A percentile compares a stretch with the other conserved stretches of the same genome.
These are phyloP conservation scores for Capsicum baccatum DNA, from an alignment of 257 asterid genomes.

Conservation along the genomic window DNA sequence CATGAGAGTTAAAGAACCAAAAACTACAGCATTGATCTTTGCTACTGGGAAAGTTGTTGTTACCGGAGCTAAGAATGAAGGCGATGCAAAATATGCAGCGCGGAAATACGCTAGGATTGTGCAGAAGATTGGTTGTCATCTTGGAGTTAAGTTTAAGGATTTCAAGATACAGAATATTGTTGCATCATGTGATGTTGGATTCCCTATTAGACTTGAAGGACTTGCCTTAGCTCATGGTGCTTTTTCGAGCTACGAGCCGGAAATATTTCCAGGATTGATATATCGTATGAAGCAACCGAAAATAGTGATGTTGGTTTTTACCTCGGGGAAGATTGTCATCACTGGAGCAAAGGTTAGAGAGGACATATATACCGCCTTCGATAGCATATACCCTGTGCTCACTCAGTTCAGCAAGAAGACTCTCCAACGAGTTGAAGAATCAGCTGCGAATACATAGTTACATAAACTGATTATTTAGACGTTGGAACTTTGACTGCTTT, in stretches of 20 bases:
- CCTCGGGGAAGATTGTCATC: slow-evolving; percentile 38
- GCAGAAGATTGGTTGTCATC: not conserved
- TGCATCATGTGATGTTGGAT: slow-evolving; percentile 46
- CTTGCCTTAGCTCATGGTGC: slow-evolving; percentile 44
- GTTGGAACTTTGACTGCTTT: too few species aligned
- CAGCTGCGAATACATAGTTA: too few species aligned
- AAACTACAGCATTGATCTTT: slow-evolving; percentile 53
- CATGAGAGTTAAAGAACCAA: slow-evolving; percentile 76
- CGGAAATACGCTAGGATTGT: not conserved
- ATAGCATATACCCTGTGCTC: slow-evolving; percentile 37
- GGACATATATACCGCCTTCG: slow-evolving; percentile 30
- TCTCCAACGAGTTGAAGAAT: not conserved
- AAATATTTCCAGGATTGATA: slow-evolving; percentile 35
- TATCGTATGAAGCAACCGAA: slow-evolving; percentile 37
- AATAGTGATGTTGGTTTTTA: slow-evolving; percentile 31
- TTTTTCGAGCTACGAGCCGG: slow-evolving; percentile 42
- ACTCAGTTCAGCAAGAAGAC: slow-evolving; percentile 27
- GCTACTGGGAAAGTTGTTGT: too few species aligned
- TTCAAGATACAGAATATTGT: slow-evolving; percentile 50
- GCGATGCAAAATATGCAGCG: not conserved
- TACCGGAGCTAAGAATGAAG: too few species aligned
- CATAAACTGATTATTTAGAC: too few species aligned
- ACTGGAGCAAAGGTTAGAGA: slow-evolving; percentile 41
- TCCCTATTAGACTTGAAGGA: slow-evolving; percentile 48
- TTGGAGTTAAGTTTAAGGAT: not conserved